Evolutionary conservation across 176 grass and related monocot species (phyloP).

Genomic region (Oryza meyeriana): DNA sequence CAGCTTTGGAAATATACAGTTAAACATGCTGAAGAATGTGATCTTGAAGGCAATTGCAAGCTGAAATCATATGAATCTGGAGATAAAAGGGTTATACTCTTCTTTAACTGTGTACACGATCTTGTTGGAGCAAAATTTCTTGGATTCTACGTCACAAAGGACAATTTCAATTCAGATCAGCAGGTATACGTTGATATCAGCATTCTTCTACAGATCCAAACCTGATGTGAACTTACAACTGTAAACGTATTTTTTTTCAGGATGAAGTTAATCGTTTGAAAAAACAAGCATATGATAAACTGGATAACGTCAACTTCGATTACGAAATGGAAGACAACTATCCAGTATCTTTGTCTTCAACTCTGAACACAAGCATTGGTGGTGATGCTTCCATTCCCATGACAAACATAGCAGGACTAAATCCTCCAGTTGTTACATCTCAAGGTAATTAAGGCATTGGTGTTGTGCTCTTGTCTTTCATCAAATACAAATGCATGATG

Average conservation of each 20-base stretch:
- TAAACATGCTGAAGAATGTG: not conserved
- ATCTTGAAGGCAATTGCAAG: not conserved
- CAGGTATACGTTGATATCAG: not conserved
- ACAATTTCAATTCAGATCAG: not conserved
- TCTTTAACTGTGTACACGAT: not conserved
- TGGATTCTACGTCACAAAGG: not conserved
- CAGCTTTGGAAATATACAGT: not conserved
- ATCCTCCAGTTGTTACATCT: not conserved
- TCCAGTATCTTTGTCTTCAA: not conserved
- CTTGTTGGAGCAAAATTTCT: not conserved
- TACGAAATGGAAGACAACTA: not conserved
- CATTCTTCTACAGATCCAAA: not conserved
- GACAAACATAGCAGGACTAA: not conserved
- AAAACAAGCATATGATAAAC: not conserved
- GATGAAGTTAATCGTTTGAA: not conserved
- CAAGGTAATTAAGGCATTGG: not conserved
- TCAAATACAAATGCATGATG: not conserved
- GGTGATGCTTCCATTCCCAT: not conserved
- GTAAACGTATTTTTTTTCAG: not conserved
- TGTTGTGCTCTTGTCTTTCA: not conserved
- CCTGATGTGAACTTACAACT: not conserved
- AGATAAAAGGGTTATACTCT: not conserved
- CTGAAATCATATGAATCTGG: not conserved
- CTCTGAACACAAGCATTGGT: not conserved
- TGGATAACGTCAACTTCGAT: not conserved